These are phyloP conservation scores for Tricladium varicosporioides DNA, from an alignment of 2,329 filamentous ascomycete species.

Conservation along the genomic window DNA sequence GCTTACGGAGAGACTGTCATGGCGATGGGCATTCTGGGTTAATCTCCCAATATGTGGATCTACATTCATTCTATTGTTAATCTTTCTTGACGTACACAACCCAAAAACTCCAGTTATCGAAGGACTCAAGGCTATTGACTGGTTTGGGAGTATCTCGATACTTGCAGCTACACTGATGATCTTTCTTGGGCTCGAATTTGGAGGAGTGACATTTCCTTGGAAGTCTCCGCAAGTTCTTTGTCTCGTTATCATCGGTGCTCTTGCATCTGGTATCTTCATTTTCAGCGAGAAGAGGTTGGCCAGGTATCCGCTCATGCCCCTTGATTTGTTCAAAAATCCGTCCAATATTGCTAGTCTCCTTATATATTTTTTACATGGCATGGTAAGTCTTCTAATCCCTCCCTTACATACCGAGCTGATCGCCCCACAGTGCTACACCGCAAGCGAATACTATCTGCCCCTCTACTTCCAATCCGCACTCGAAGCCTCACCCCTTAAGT, in stretches of 20 bases:
- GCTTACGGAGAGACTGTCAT: no score
- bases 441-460: conserved; percentile 48
- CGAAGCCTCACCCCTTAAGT: conserved; percentile 65
- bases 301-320: conserved; percentile 73
- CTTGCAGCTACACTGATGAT: conserved; percentile 78
- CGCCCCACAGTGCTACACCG: no score
- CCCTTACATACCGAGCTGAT: not conserved
- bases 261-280: conserved; percentile 58
- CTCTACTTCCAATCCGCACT: conserved; percentile 82
- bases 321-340: conserved; percentile 63
- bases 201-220: conserved; percentile 70
- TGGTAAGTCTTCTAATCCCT: conserved; percentile 31
- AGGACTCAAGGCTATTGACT: conserved; percentile 58
- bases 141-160: conserved; percentile 58
- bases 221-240: conserved; percentile 71
- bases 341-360: conserved; percentile 65
- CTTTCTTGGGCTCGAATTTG: conserved; percentile 79
- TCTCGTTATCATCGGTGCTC: conserved; percentile 69
- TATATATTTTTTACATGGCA: conserved; percentile 70
- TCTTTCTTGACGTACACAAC: conserved; percentile 62
- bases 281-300: conserved; percentile 71
- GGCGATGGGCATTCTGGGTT: no score
- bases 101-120: conserved; percentile 55
- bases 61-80: conserved; percentile 51
- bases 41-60: conserved; percentile 42